Evolutionary conservation across 2,329 filamentous ascomycete genomes (phyloP).

Genomic region (Dothiorella sarmentorum): DNA sequence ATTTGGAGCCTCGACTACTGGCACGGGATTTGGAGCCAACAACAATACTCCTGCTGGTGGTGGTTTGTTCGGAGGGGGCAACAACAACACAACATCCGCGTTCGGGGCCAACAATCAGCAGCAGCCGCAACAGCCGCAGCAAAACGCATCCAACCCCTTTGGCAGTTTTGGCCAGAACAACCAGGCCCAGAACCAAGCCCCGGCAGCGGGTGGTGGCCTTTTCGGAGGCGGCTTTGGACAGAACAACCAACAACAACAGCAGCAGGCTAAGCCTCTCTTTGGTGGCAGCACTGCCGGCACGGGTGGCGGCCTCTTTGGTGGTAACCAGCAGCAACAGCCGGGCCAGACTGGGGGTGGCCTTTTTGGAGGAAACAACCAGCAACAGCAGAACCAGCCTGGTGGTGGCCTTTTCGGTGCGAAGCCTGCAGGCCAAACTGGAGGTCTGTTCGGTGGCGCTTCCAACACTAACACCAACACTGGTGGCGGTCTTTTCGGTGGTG

Average conservation of each 20-base stretch:
- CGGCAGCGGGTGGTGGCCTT: conserved; percentile 35
- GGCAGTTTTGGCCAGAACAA: conserved; percentile 25
- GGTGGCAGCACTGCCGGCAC: conserved; percentile 32
- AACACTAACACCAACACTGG: conserved; percentile 20
- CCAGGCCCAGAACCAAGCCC: conserved; percentile 29
- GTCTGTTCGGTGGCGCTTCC: conserved; percentile 31
- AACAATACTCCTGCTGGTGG: conserved; percentile 27
- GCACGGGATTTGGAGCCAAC: conserved; percentile 32
- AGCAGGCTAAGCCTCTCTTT: conserved; percentile 44
- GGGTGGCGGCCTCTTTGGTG: conserved; percentile 50
- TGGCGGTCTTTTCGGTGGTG: conserved; percentile 25
- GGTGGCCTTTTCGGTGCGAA: conserved; percentile 42
- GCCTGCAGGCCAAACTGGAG: conserved; percentile 26
- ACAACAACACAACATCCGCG: conserved; percentile 4
- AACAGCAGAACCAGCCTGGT: conserved; percentile 27
- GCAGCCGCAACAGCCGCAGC: conserved; percentile 18
- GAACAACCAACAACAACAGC: conserved; percentile 32
- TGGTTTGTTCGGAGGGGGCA: conserved; percentile 28
- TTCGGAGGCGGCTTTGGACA: conserved; percentile 43
- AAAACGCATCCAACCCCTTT: conserved; percentile 25
- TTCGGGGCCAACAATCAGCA: conserved; percentile 20
- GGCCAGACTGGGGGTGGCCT: conserved; percentile 31
- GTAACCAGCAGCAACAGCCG: conserved; percentile 33
- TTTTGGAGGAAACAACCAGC: conserved; percentile 37
- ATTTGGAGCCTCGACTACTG: conserved; percentile 27